These are phyloP conservation scores for Plenodomus biglobosus DNA, from an alignment of 2,329 filamentous ascomycete genomes.

Conservation along the genomic window DNA sequence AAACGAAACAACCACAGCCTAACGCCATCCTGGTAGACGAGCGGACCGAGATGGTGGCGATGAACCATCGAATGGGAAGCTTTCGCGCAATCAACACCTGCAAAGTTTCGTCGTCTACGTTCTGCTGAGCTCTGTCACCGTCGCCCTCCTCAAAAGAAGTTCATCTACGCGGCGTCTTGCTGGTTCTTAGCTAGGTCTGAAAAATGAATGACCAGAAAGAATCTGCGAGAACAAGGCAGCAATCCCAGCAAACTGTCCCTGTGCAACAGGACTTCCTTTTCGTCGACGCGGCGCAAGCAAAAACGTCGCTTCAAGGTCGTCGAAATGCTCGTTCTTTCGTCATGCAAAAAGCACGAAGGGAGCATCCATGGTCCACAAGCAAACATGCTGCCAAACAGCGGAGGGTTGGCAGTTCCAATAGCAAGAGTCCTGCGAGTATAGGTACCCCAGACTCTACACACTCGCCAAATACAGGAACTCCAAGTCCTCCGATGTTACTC, in stretches of 20 bases:
- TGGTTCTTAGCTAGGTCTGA: conserved; percentile 22
- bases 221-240: conserved; percentile 23
- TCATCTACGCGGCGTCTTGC: conserved; percentile 18
- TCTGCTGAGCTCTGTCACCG: conserved; percentile 29
- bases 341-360: conserved; percentile 44
- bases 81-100: conserved; percentile 23
- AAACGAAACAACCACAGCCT: conserved; percentile 29
- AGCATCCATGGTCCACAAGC: conserved; percentile 45
- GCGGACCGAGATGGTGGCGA: conserved; percentile 34
- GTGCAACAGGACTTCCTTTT: conserved; percentile 43
- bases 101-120: conserved; percentile 20
- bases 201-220: conserved; percentile 33
- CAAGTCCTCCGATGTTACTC: conserved; percentile 30
- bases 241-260: conserved; percentile 23
- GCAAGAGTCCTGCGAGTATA: conserved; percentile 31
- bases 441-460: conserved; percentile 33
- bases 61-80: conserved; percentile 30
- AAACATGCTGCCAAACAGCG: conserved; percentile 40
- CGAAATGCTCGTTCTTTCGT: conserved; percentile 46
- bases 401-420: conserved; percentile 22
- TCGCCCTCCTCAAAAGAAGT: conserved; percentile 18
- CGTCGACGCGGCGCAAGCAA: conserved; percentile 42
- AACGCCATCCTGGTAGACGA: conserved; percentile 19
- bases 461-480: conserved; percentile 35
- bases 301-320: conserved; percentile 42